phyloP scores from a whole-genome alignment of 2,329 filamentous ascomycete species.

The Curvularia eragrostidis region DNA sequence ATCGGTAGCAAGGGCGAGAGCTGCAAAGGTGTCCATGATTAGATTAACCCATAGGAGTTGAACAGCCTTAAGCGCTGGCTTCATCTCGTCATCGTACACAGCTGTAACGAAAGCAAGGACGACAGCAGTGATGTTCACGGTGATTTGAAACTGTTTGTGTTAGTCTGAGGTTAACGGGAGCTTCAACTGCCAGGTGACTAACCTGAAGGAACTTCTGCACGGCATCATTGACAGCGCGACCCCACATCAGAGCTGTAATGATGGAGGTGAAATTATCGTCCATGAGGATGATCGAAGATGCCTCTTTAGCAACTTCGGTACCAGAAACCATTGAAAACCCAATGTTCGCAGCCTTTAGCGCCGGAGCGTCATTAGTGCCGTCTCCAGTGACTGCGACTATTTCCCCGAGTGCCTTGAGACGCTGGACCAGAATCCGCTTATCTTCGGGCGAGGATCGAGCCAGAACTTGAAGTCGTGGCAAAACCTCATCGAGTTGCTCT shows the following conservation, averaged over 20 bases:
- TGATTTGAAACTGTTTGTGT: slow-evolving; percentile 75
- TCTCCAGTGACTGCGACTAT: slow-evolving; percentile 98
- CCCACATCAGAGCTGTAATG: slow-evolving; percentile 91
- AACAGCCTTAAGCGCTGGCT: slow-evolving; percentile 91
- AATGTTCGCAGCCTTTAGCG: slow-evolving; percentile 96
- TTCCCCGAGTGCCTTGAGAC: slow-evolving; percentile 86
- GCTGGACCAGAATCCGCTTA: slow-evolving; percentile 93
- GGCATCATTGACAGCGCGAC: slow-evolving; percentile 96
- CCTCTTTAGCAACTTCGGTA: slow-evolving; percentile 93
- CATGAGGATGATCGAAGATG: slow-evolving; percentile 94
- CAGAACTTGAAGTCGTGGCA: slow-evolving; percentile 83
- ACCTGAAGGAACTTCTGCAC: slow-evolving; percentile 91
- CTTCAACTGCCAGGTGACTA: slow-evolving; percentile 42
- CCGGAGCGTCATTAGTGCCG: slow-evolving; percentile 95
- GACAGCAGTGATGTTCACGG: slow-evolving; percentile 96
- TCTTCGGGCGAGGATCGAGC: slow-evolving; percentile 95
- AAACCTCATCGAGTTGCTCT: slow-evolving; percentile 78
- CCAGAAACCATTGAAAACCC: slow-evolving; percentile 95
- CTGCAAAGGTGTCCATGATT: slow-evolving; percentile 93
- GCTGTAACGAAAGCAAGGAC: slow-evolving; percentile 97
- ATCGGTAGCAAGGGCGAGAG: slow-evolving; percentile 95
- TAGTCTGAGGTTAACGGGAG: neutral
- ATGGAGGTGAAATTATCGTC: slow-evolving; percentile 99
- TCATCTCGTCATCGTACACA: slow-evolving; percentile 81
- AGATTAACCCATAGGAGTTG: slow-evolving; percentile 98